Evolutionary conservation across 345 rosid genomes (phyloP).

Genomic region (Aquilaria yunnanensis): DNA sequence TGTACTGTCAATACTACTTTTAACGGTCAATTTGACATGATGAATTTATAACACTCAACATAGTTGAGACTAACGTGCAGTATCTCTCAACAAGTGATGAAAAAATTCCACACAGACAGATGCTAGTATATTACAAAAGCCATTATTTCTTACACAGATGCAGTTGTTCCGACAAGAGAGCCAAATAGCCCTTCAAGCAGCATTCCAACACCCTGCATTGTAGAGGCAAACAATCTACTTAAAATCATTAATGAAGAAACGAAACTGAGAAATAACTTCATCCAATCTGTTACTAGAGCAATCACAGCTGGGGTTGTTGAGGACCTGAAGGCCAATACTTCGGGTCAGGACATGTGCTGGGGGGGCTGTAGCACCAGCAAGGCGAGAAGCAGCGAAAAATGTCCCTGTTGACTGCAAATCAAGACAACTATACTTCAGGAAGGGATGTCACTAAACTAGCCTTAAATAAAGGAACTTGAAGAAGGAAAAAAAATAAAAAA

Average conservation of each 20-base stretch:
- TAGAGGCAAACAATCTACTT: not conserved
- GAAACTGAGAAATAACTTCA: not conserved
- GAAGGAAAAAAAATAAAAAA: too few species aligned
- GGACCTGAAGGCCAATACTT: constrained; percentile 88
- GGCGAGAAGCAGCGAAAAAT: constrained; percentile 73
- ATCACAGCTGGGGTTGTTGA: constrained; percentile 1
- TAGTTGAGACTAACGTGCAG: too few species aligned
- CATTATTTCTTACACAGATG: constrained; percentile 66
- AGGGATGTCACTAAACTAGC: too few species aligned
- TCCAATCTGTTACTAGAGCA: not conserved
- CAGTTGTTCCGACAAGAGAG: constrained; percentile 75
- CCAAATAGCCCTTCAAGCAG: constrained; percentile 90
- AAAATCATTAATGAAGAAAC: constrained; percentile 2
- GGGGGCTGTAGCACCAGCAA: constrained; percentile 90
- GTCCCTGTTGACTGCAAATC: constrained; percentile 70
- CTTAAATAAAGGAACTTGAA: too few species aligned
- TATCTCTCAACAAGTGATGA: too few species aligned
- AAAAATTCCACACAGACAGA: not conserved
- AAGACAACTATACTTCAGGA: too few species aligned
- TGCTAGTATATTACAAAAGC: not conserved
- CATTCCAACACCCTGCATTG: constrained; percentile 68
- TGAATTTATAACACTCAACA: too few species aligned
- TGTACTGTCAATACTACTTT: too few species aligned
- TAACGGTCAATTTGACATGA: too few species aligned
- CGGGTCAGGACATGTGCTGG: constrained; percentile 80